phyloP scores from a whole-genome alignment of 2,329 filamentous ascomycete genomes.

The Microsporum audouinii region DNA sequence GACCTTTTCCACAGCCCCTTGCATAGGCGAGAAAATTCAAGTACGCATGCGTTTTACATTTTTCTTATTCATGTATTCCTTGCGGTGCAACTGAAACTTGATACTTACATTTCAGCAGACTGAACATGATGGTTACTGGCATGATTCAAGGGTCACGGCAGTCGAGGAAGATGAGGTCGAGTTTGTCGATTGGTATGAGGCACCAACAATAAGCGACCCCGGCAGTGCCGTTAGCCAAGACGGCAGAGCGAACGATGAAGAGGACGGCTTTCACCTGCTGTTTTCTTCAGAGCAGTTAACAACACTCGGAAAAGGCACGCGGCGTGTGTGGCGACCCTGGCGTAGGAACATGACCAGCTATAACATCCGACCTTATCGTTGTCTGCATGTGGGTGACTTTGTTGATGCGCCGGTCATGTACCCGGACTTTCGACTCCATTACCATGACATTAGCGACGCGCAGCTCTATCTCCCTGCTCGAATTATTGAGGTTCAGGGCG shows the following conservation, averaged over 20 bases:
- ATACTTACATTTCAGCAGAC: slow-evolving; percentile 9
- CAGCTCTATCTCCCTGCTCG: slow-evolving; percentile 15
- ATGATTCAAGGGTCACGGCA: slow-evolving; percentile 14
- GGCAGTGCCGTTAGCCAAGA: background rate
- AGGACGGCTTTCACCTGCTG: slow-evolving; percentile 11
- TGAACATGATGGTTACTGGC: slow-evolving; percentile 13
- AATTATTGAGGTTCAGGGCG: slow-evolving; percentile 14
- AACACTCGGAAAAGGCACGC: slow-evolving; percentile 13
- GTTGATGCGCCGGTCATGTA: slow-evolving; percentile 15
- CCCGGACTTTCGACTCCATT: slow-evolving; percentile 14
- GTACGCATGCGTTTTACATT: slow-evolving; percentile 14
- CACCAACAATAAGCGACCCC: no score
- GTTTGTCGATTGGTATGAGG: slow-evolving; percentile 12
- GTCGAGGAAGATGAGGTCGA: slow-evolving; percentile 14
- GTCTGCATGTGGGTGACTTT: slow-evolving; percentile 14
- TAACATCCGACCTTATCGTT: slow-evolving; percentile 14
- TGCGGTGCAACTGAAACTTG: background rate
- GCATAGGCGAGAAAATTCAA: slow-evolving; percentile 14
- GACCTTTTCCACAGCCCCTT: slow-evolving; percentile 11
- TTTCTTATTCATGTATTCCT: slow-evolving; percentile 8
- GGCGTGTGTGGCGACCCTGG: slow-evolving; percentile 14
- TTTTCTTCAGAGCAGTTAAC: slow-evolving; percentile 14
- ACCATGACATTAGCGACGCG: slow-evolving; percentile 12
- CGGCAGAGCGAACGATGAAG: slow-evolving; percentile 11
- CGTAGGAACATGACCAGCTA: slow-evolving; percentile 12